phyloP scores from a whole-genome alignment of 2,329 filamentous ascomycete genomes.

The Fusarium heterosporum region DNA sequence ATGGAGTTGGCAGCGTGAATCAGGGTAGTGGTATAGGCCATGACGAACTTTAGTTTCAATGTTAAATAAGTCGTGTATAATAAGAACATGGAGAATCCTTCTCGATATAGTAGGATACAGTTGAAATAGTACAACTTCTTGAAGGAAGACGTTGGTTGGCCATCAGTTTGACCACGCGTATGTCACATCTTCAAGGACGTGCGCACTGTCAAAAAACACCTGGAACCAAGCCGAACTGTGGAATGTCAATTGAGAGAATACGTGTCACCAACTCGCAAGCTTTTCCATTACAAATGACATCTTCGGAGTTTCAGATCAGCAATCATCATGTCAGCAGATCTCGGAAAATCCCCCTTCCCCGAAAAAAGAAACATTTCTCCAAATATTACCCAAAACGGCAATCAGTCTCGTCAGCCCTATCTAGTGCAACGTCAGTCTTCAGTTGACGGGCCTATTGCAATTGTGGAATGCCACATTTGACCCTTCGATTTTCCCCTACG shows the following conservation, averaged over 20 bases:
- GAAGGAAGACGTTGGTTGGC: no score
- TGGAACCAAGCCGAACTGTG: no score
- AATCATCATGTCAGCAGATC: neutral
- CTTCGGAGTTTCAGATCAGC: neutral
- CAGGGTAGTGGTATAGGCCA: neutral
- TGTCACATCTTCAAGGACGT: no score
- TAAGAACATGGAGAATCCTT: no score
- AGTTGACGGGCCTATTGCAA: constrained; percentile 10
- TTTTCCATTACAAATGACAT: no score
- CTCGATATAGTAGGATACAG: no score
- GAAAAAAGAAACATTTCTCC: neutral
- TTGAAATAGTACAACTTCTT: no score
- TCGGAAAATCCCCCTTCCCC: neutral
- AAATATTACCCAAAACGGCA: constrained; percentile 5
- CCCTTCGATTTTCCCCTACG: neutral
- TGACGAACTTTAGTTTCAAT: neutral
- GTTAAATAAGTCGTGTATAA: no score
- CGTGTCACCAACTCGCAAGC: no score
- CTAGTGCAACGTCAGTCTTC: neutral
- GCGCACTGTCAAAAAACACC: no score
- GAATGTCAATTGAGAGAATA: no score
- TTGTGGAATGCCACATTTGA: neutral
- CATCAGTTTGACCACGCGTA: no score
- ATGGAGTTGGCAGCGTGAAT: neutral
- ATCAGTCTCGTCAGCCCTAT: neutral